A percentile compares a stretch with the other conserved stretches of the same genome.
phyloP scores from a whole-genome alignment of 2,329 filamentous ascomycete genomes.

The Rutstroemia sp. region DNA sequence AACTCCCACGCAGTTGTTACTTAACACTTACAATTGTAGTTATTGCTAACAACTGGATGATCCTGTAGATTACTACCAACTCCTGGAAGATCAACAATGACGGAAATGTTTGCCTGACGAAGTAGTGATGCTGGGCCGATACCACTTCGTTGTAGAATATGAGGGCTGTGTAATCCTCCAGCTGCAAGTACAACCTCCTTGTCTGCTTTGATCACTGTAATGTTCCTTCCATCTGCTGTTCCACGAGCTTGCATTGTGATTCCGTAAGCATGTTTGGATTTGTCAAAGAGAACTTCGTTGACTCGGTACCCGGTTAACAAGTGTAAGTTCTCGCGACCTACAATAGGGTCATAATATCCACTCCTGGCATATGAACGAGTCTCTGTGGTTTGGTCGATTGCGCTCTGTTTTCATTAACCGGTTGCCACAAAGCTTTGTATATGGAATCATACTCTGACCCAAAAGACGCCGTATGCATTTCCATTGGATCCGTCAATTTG shows the following conservation, averaged over 20 bases:
- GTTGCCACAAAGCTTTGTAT: not conserved
- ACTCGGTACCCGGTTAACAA: slow-evolving; percentile 49
- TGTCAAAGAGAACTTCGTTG: slow-evolving; percentile 35
- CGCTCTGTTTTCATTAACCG: not conserved
- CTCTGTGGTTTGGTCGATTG: slow-evolving; percentile 9
- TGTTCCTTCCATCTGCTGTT: not conserved
- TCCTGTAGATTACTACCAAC: slow-evolving; percentile 34
- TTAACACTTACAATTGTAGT: not conserved
- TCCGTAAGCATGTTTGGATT: not conserved
- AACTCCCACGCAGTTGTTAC: not conserved
- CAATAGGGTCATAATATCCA: slow-evolving; percentile 29
- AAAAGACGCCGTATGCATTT: slow-evolving; percentile 10
- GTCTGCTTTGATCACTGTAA: slow-evolving; percentile 21
- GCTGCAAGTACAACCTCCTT: slow-evolving; percentile 33
- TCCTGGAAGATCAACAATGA: slow-evolving; percentile 33
- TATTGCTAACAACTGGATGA: slow-evolving; percentile 11
- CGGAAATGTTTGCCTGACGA: slow-evolving; percentile 25
- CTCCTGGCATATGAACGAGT: slow-evolving; percentile 33
- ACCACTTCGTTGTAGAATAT: slow-evolving; percentile 20
- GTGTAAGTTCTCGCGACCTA: slow-evolving; percentile 40
- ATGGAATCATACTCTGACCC: not conserved
- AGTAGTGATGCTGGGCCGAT: slow-evolving; percentile 28
- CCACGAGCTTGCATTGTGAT: slow-evolving; percentile 3
- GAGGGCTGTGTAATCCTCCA: slow-evolving; percentile 24
- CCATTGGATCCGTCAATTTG: not conserved